Evolutionary conservation across 371 early-diverging fungal species (phyloP).

Genomic region (Syncephalastrum contaminatum): DNA sequence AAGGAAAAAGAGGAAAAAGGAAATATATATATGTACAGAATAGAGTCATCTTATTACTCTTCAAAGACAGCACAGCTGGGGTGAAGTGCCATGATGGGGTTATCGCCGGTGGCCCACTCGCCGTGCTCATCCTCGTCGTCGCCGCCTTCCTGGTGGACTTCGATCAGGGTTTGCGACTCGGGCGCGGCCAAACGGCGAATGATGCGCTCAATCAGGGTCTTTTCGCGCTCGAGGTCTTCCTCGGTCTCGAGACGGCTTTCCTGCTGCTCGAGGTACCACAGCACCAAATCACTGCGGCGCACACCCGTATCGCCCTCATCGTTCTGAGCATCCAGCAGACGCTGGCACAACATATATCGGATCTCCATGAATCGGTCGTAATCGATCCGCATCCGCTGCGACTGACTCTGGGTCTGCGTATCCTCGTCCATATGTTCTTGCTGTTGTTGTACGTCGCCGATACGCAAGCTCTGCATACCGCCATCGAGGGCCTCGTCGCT

Average conservation of each 20-base stretch:
- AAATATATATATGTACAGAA: conserved; percentile 3
- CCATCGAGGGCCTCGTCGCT: conserved; percentile 42
- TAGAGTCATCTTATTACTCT: conserved; percentile 7
- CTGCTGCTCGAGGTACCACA: conserved; percentile 79
- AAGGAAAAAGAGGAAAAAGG: conserved; percentile 1
- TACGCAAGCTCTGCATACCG: conserved; percentile 15
- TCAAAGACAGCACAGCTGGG: conserved; percentile 54
- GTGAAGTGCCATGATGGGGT: conserved; percentile 62
- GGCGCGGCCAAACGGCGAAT: conserved; percentile 76
- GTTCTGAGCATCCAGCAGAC: conserved; percentile 52
- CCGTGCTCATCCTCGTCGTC: conserved; percentile 10
- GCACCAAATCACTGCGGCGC: conserved; percentile 70
- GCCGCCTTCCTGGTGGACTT: conserved; percentile 33
- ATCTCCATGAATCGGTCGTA: conserved; percentile 83
- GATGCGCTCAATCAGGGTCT: conserved; percentile 72
- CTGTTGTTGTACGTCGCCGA: conserved; percentile 9
- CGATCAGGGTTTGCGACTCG: conserved; percentile 49
- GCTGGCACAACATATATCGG: conserved; percentile 66
- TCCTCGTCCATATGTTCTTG: conserved; percentile 37
- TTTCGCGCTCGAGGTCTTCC: conserved; percentile 68
- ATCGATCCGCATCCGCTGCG: conserved; percentile 51
- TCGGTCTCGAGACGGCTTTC: conserved; percentile 72
- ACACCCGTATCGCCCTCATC: conserved; percentile 49
- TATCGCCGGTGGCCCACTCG: conserved; percentile 23
- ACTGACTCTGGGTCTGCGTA: conserved; percentile 1